These are phyloP conservation scores for Puccinia triticina DNA, from an alignment of 1,284 basidiomycete genomes.

Conservation along the genomic window DNA sequence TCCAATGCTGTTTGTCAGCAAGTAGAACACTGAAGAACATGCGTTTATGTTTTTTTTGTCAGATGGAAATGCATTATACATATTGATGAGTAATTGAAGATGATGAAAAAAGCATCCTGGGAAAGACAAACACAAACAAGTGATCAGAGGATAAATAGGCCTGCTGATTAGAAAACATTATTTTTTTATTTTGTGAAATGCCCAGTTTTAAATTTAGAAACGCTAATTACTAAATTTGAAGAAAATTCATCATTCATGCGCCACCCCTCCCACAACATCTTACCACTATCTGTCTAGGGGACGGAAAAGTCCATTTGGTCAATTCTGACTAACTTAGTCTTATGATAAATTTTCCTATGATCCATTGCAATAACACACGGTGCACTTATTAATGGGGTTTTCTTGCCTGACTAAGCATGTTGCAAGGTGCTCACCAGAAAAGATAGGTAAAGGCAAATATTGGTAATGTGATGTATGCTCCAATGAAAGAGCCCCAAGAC, in stretches of 20 bases:
- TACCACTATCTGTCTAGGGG: background rate
- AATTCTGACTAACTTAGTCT: constrained; percentile 26
- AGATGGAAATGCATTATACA: no score
- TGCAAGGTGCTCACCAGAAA: constrained; percentile 60
- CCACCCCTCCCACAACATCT: background rate
- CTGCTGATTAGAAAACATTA: no score
- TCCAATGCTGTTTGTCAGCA: no score
- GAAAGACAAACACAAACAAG: no score
- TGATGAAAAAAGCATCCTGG: no score
- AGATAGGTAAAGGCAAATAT: constrained; percentile 77
- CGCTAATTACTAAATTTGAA: no score
- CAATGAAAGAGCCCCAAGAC: constrained; percentile 62
- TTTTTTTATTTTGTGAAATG: no score
- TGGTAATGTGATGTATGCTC: constrained; percentile 76
- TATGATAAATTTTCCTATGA: constrained; percentile 39
- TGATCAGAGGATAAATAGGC: no score
- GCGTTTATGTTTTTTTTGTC: no score
- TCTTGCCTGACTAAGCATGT: background rate
- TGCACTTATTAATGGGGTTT: background rate
- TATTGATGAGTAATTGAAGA: no score
- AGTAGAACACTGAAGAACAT: no score
- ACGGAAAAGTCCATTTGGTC: constrained; percentile 25
- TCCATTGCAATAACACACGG: background rate
- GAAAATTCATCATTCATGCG: background rate
- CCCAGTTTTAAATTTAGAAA: no score